Evolutionary conservation across 257 asterid genomes (phyloP), one percentile per base, ranked within the genome.

Genomic region (Catharanthus roseus): DNA sequence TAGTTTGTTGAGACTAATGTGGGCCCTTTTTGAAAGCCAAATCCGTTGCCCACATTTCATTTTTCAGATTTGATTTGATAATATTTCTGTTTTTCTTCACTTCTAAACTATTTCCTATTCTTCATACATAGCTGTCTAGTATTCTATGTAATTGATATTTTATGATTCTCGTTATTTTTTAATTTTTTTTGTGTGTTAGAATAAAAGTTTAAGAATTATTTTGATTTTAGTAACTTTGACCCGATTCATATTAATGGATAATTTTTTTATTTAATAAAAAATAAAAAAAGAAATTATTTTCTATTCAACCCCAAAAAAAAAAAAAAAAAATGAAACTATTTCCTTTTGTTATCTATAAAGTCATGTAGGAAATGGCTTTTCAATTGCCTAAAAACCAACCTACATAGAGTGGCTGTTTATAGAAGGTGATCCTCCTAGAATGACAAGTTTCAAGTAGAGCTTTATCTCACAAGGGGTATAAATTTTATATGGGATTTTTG

Each of bases 11-110:
- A 75, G 79, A 76, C 65, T 49, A 77, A 75, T 58, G 81, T 82
- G 93, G 93, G 77, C 85, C 85, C 74, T 62, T 73, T 70, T 76
- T 81, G 89, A 85, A 90, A 87, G 87, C 74, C 85, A 80, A 75
- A 86, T 85, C 89, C 86, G 80, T 70, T 79, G 70, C 51, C n/a
- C n/a, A 41, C 83, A 74, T 80, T 75, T 69, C 81, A 83, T 77
- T 75, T 77, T 65, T 76, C 65, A 84, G 88, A 82, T 89, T 84
- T 79, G 88, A 82, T 89, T 84, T 79, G 74, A 73, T 78, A 82
- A 71, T 78, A 61, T 45, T 60, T 18, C 28, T 51, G 12, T 38
- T 38, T 38, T 38, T 8, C 8, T n/a, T n/a, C n/a, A n/a, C n/a
- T n/a, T n/a, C n/a, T n/a, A n/a, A n/a, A n/a, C n/a, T n/a, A n/a